Evolutionary conservation across 2,329 filamentous ascomycete genomes (phyloP).

Genomic region (Pestalotiopsis sp.): DNA sequence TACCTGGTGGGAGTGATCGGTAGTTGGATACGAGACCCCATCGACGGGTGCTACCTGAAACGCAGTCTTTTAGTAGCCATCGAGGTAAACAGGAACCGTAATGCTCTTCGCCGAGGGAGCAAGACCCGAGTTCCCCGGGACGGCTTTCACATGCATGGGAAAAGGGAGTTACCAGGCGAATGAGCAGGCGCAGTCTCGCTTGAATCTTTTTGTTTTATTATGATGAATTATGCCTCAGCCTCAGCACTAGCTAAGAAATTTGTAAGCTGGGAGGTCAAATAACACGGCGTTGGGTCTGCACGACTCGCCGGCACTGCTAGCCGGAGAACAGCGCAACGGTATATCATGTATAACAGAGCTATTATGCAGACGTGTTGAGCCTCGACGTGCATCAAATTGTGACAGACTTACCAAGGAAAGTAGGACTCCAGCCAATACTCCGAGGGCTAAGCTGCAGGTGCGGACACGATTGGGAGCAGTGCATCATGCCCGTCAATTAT

Average conservation of each 20-base stretch:
- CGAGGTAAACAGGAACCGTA: neutral
- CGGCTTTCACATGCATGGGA: slow-evolving; percentile 3
- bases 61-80: neutral
- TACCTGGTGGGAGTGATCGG: neutral
- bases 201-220: neutral
- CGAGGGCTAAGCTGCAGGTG: slow-evolving; percentile 8
- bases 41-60: neutral
- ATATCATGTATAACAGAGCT: slow-evolving; percentile 12
- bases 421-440: slow-evolving; percentile 9
- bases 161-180: neutral
- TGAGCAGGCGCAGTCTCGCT: neutral
- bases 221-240: neutral
- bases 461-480: neutral
- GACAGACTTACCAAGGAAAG: neutral
- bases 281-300: slow-evolving; percentile 1
- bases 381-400: slow-evolving; percentile 7
- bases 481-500: neutral
- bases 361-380: slow-evolving; percentile 8
- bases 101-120: neutral
- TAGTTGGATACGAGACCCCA: neutral
- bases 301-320: slow-evolving; percentile 7
- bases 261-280: neutral
- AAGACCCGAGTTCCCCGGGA: slow-evolving; percentile 3
- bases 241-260: neutral
- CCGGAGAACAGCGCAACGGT: slow-evolving; percentile 2